Conservation (phyloP, 495 filamentous ascomycete genomes). For the Daldinia concentrica region DNA sequence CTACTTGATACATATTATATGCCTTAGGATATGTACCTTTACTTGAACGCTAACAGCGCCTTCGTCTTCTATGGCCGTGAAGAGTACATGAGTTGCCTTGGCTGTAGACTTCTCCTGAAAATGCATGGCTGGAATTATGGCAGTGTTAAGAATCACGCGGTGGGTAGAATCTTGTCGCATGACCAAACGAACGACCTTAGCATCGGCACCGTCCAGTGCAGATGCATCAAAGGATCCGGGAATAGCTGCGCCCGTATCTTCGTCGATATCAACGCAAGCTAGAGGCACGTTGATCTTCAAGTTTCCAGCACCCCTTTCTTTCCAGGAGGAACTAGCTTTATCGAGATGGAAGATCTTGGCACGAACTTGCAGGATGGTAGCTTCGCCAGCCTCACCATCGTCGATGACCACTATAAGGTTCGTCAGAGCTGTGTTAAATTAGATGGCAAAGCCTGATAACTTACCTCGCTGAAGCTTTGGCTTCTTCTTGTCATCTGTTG, state of each 20-base stretch:
- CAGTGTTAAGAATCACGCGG: constrained; percentile 86
- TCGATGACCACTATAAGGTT: constrained; percentile 55
- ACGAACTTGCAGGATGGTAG: constrained; percentile 68
- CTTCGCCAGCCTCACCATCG: constrained; percentile 80
- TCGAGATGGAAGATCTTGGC: constrained; percentile 81
- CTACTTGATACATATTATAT: not conserved
- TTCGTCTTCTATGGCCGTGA: constrained; percentile 68
- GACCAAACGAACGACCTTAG: constrained; percentile 71
- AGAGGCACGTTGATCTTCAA: constrained; percentile 83
- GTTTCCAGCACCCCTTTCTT: constrained; percentile 82
- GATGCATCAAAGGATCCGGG: constrained; percentile 61
- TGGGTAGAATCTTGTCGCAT: constrained; percentile 88
- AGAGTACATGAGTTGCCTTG: constrained; percentile 63
- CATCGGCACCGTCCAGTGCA: constrained; percentile 54
- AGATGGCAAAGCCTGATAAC: constrained; percentile 33
- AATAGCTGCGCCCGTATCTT: constrained; percentile 52
- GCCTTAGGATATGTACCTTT: constrained; percentile 65
- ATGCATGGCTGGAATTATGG: constrained; percentile 75
- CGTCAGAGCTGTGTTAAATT: constrained; percentile 39
- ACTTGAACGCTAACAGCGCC: constrained; percentile 69
- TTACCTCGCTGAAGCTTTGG: constrained; percentile 73
- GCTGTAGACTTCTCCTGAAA: constrained; percentile 73
- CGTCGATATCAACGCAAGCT: constrained; percentile 57
- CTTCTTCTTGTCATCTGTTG: constrained; percentile 68
- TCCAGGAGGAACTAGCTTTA: constrained; percentile 72